phyloP scores from a whole-genome alignment of 2,329 filamentous ascomycete species.

The Pseudogymnoascus sp. region DNA sequence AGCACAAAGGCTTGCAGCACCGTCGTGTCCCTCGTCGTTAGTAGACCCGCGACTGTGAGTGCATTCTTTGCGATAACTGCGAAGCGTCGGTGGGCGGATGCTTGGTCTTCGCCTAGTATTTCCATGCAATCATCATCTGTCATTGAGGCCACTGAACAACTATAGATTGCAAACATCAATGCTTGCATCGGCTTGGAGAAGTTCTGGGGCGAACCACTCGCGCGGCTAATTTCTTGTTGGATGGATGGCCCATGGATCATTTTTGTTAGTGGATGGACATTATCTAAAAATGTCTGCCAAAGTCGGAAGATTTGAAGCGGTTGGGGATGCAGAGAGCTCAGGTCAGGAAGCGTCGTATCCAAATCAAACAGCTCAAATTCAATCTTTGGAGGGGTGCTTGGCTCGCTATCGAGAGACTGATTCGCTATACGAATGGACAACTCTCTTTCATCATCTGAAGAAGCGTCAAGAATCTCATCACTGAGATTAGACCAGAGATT shows the following conservation, averaged over 20 bases:
- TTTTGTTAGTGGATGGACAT: slow-evolving; percentile 61
- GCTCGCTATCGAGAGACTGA: slow-evolving; percentile 33
- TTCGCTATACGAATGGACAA: background rate
- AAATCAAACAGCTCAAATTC: slow-evolving; percentile 44
- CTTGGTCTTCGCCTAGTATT: slow-evolving; percentile 46
- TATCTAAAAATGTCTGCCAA: slow-evolving; percentile 63
- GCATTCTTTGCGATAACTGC: slow-evolving; percentile 55
- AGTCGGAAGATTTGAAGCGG: slow-evolving; percentile 53
- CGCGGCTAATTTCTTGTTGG: slow-evolving; percentile 56
- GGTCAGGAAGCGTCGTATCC: slow-evolving; percentile 30
- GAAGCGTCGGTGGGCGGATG: slow-evolving; percentile 43
- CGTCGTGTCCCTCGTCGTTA: slow-evolving; percentile 56
- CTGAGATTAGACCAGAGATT: slow-evolving; percentile 25
- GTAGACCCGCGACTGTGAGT: slow-evolving; percentile 55
- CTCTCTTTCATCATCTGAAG: slow-evolving; percentile 27
- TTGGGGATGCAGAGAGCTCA: slow-evolving; percentile 45
- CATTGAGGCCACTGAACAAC: slow-evolving; percentile 50
- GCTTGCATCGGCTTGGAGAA: slow-evolving; percentile 47
- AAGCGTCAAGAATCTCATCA: slow-evolving; percentile 28
- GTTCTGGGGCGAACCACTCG: slow-evolving; percentile 42
- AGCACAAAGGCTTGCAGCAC: slow-evolving; percentile 60
- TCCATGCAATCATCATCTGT: slow-evolving; percentile 43
- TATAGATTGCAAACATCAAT: slow-evolving; percentile 60
- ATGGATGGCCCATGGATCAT: slow-evolving; percentile 59
- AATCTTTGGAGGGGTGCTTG: slow-evolving; percentile 33